Percentiles rank a stretch among this genome's conserved stretches.
phyloP scores from a whole-genome alignment of 352 stramenopile species.

The Phytophthora europaea region DNA sequence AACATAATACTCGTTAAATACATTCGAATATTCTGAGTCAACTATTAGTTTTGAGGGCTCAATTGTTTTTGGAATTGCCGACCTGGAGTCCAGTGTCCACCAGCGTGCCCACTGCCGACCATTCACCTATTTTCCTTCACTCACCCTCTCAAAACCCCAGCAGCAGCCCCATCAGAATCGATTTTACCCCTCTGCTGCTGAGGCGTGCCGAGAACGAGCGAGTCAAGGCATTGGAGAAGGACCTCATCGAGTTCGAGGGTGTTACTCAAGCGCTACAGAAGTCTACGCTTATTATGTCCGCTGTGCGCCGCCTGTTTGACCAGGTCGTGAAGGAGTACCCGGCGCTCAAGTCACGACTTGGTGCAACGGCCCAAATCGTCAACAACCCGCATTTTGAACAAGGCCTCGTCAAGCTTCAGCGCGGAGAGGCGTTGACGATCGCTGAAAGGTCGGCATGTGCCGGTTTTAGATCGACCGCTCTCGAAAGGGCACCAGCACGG shows the following conservation, averaged over 20 bases:
- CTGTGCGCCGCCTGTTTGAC: background rate
- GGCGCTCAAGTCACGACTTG: too few relatives aligned
- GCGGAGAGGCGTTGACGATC: too few relatives aligned
- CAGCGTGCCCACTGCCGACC: too few relatives aligned
- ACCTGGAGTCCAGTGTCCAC: background rate
- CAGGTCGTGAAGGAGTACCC: slow-evolving; percentile 8
- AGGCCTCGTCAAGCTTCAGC: too few relatives aligned
- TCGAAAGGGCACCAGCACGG: too few relatives aligned
- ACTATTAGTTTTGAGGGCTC: background rate
- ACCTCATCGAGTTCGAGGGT: background rate
- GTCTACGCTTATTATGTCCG: background rate
- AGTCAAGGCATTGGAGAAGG: background rate
- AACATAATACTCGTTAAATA: too few relatives aligned
- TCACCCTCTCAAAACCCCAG: background rate
- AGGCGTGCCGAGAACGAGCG: background rate
- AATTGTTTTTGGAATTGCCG: background rate
- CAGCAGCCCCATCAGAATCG: background rate
- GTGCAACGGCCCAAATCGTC: too few relatives aligned
- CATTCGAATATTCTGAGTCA: background rate
- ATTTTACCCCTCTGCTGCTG: background rate
- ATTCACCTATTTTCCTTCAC: slow-evolving; percentile 19
- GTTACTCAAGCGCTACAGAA: background rate
- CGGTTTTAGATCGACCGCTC: too few relatives aligned
- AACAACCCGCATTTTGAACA: too few relatives aligned
- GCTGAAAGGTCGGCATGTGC: too few relatives aligned